phyloP scores from a whole-genome alignment of 2,329 filamentous ascomycete species.

The Exophiala bonariae region DNA sequence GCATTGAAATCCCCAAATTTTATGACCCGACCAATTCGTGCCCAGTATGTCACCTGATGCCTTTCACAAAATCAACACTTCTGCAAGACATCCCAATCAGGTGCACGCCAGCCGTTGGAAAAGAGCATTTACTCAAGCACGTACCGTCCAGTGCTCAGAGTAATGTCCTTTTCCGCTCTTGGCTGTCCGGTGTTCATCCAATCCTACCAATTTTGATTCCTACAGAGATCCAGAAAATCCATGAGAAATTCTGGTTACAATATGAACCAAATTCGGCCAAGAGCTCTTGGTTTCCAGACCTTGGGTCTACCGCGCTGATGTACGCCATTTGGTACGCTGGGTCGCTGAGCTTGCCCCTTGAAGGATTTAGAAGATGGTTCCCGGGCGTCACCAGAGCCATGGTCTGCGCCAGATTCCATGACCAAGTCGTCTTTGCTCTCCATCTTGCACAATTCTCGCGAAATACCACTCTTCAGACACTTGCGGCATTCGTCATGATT shows the following conservation, averaged over 20 bases:
- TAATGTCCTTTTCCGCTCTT: conserved; percentile 47
- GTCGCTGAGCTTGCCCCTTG: conserved; percentile 44
- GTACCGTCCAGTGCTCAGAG: conserved; percentile 46
- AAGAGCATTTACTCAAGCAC: conserved; percentile 42
- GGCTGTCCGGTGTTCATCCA: conserved; percentile 48
- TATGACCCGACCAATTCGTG: conserved; percentile 12
- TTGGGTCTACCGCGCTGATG: conserved; percentile 45
- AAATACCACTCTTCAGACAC: conserved; percentile 44
- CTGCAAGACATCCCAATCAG: conserved; percentile 39
- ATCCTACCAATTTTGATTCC: conserved; percentile 47
- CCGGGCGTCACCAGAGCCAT: conserved; percentile 30
- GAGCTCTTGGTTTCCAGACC: conserved; percentile 38
- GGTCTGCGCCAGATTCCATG: conserved; percentile 40
- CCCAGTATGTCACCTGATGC: conserved; percentile 28
- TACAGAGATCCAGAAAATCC: conserved; percentile 41
- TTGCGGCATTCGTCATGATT: conserved; percentile 49
- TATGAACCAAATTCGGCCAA: conserved; percentile 36
- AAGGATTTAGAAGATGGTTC: conserved; percentile 27
- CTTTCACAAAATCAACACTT: conserved; percentile 39
- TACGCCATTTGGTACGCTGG: conserved; percentile 52
- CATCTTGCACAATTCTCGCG: conserved; percentile 45
- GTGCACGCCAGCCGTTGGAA: conserved; percentile 34
- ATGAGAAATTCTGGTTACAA: conserved; percentile 44
- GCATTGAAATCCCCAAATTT: background rate
- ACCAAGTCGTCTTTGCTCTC: conserved; percentile 45